phyloP scores from a whole-genome alignment of 2,329 filamentous ascomycete species.

The Dactylellina drechsleri region DNA sequence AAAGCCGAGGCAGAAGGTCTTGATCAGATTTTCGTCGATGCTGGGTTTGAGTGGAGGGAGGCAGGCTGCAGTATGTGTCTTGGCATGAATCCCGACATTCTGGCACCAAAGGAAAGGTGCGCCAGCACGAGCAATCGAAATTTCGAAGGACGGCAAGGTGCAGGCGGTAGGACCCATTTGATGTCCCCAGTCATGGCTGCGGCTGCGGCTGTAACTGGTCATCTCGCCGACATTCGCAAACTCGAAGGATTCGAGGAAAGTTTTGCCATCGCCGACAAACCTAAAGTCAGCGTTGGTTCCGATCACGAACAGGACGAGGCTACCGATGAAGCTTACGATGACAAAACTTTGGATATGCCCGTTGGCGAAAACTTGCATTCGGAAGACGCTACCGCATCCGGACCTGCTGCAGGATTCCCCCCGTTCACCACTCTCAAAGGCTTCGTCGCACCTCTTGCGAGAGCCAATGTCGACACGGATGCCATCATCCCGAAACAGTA shows the following conservation, averaged over 20 bases:
- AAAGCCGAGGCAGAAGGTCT: constrained; percentile 91
- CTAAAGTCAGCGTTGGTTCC: constrained; percentile 71
- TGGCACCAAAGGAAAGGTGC: constrained; percentile 90
- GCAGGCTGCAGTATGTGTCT: constrained; percentile 99
- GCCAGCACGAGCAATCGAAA: constrained; percentile 97
- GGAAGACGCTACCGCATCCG: constrained; percentile 11
- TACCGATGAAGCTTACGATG: constrained; percentile 71
- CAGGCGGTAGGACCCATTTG: constrained; percentile 87
- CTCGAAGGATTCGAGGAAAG: constrained; percentile 69
- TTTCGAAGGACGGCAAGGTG: constrained; percentile 95
- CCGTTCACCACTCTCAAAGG: constrained; percentile 87
- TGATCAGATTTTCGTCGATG: constrained; percentile 88
- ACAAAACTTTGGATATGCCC: constrained; percentile 71
- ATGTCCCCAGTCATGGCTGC: constrained; percentile 98
- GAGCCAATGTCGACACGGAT: constrained; percentile 95
- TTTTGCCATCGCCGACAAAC: constrained; percentile 68
- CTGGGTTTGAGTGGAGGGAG: constrained; percentile 97
- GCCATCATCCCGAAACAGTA: constrained; percentile 99
- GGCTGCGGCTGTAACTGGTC: constrained; percentile 86
- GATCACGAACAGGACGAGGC: constrained; percentile 65
- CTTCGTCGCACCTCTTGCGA: constrained; percentile 85
- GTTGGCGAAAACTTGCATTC: constrained; percentile 54
- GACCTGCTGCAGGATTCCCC: constrained; percentile 72
- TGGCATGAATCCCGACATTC: constrained; percentile 98
- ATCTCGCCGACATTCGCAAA: constrained; percentile 89